phyloP scores from a whole-genome alignment of 2,329 filamentous ascomycete species.

The Coleophoma eucalyptorum region DNA sequence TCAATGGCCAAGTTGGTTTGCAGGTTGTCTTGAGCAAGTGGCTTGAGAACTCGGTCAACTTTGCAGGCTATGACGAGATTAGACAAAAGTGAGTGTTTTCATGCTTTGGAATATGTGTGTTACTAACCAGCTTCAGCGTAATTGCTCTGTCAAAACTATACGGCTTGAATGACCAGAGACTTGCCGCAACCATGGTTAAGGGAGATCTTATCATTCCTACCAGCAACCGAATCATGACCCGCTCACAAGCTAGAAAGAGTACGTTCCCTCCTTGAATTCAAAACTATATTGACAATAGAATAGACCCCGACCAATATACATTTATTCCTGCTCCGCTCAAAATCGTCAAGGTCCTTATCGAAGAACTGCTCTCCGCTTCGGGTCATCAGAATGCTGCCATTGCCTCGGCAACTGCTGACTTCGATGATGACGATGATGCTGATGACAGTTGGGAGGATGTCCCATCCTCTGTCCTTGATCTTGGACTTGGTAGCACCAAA shows the following conservation, averaged over 20 bases:
- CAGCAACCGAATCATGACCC: constrained; percentile 85
- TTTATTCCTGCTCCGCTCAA: constrained; percentile 85
- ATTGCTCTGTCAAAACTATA: constrained; percentile 92
- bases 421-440: constrained; percentile 62
- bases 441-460: constrained; percentile 91
- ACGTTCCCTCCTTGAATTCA: constrained; percentile 16
- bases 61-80: constrained; percentile 98
- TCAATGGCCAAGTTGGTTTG: constrained; percentile 77
- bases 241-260: constrained; percentile 84
- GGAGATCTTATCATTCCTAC: constrained; percentile 83
- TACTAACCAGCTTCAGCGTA: constrained; percentile 53
- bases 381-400: constrained; percentile 54
- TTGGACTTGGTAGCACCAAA: constrained; percentile 66
- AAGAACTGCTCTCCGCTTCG: constrained; percentile 81
- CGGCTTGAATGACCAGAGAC: constrained; percentile 75
- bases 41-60: constrained; percentile 95
- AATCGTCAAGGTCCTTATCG: constrained; percentile 92
- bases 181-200: constrained; percentile 79
- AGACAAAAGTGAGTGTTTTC: constrained; percentile 75
- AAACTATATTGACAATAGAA: constrained; percentile 12
- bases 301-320: constrained; percentile 86
- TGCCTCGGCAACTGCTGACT: constrained; percentile 55
- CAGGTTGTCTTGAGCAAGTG: constrained; percentile 90
- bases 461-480: constrained; percentile 63
- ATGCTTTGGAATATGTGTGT: not conserved